Base-by-base conservation (phyloP, 495 filamentous ascomycete genomes). In the Lentithecium fluviatile region DNA sequence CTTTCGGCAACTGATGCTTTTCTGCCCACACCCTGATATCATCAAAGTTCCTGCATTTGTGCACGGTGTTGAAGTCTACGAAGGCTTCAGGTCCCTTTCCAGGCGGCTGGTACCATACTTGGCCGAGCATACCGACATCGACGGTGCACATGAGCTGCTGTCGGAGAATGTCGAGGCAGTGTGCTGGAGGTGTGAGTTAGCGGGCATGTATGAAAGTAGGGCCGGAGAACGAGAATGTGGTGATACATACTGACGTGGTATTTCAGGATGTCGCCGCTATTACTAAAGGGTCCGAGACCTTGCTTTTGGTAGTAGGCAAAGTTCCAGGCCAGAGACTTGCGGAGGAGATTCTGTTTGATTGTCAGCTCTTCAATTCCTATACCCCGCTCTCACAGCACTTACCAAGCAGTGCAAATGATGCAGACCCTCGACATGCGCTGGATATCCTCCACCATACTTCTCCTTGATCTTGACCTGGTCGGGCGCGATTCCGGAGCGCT, bases 381-480 rank as follows among this genome's bases (percentile, higher is more conserved):
- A 1, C 5, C 17, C 1, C 29, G 11, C 1, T 2, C n/a, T 36
- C 2, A 25, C 5, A 13, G 6, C 8, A 38, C 66, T 62, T 62
- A 80, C 78, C 62, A 85, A 64, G 50, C 82, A 85, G 53, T 83
- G 81, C 3, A 85, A 64, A 55, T 84, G 82, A 58, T 83, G 82
- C 11, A 85, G 63, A 0, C 82, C 82, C 66, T 83, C 82, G 10
- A 83, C 72, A 52, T 83, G 80, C 0, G 79, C 82, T 3, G 79
- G 76, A 56, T 74, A 80, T 0, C 81, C 82, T 6, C 82, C 82
- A 2, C 82, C 81, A 61, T 81, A 79, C 58, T 78, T 78, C 10
- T 76, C 64, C 13, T 72, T 70, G 37, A 83, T 79, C 60, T 82
- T 76, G 19, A 83, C 82, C 46, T 83, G 79, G 48, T 79, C 74